A percentile compares a stretch with the other conserved stretches of the same genome.
Conservation (phyloP, 371 early-diverging fungal species). For the Circinella umbellata region DNA sequence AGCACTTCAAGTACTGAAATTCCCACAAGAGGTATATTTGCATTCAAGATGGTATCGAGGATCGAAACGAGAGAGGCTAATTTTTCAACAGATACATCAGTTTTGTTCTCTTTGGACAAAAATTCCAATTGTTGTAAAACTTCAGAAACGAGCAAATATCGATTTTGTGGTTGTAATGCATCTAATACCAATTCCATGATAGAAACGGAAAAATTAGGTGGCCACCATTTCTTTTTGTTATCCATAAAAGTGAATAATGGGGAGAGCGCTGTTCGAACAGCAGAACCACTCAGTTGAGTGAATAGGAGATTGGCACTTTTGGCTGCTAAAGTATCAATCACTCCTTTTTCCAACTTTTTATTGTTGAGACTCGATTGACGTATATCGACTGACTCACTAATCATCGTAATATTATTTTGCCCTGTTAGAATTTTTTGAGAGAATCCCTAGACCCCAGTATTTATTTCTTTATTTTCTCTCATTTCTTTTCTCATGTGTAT, state of each 20-base stretch:
- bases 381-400: slow-evolving; percentile 27
- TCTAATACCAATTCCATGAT: slow-evolving; percentile 61
- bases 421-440: no score
- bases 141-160: slow-evolving; percentile 67
- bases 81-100: slow-evolving; percentile 33
- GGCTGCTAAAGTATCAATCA: slow-evolving; percentile 33
- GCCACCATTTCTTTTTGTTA: slow-evolving; percentile 61
- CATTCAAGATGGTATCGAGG: slow-evolving; percentile 61
- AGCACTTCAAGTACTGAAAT: slow-evolving; percentile 86
- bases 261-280: slow-evolving; percentile 38
- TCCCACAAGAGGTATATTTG: slow-evolving; percentile 67
- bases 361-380: slow-evolving; percentile 29
- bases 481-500: neutral
- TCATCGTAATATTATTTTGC: no score
- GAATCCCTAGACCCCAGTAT: no score
- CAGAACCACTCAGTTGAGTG: slow-evolving; percentile 38
- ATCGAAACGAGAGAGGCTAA: slow-evolving; percentile 61
- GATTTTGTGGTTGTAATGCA: slow-evolving; percentile 68
- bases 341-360: slow-evolving; percentile 24
- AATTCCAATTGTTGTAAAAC: slow-evolving; percentile 64
- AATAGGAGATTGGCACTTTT: slow-evolving; percentile 36
- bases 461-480: no score
- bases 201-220: slow-evolving; percentile 54
- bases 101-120: slow-evolving; percentile 25
- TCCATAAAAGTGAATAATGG: slow-evolving; percentile 53